phyloP scores from a whole-genome alignment of 208 protist genomes.

The Crithidia sp. region DNA sequence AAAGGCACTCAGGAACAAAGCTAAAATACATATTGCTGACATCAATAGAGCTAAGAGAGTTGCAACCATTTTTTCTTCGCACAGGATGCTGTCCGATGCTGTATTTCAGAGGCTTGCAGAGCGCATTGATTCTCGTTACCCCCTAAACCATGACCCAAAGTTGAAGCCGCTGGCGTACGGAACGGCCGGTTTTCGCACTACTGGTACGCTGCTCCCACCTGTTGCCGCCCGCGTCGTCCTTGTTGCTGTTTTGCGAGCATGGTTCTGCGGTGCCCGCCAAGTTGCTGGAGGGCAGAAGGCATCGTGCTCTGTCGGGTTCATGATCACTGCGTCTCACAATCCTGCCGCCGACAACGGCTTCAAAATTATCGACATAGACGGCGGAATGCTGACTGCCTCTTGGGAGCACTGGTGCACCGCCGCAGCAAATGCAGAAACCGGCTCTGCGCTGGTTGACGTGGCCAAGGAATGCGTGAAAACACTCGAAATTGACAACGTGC shows the following conservation, averaged over 20 bases:
- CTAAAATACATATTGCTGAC: too few relatives aligned
- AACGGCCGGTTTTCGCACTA: constrained; percentile 81
- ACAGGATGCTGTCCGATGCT: constrained; percentile 20
- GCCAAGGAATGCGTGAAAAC: constrained; percentile 40
- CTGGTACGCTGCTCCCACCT: constrained; percentile 44
- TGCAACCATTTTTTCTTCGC: constrained; percentile 7
- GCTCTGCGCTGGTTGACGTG: constrained; percentile 48
- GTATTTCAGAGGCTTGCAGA: constrained; percentile 23
- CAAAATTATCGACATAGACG: constrained; percentile 87
- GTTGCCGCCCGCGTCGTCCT: constrained; percentile 67
- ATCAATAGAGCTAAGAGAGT: background rate
- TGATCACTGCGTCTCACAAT: constrained; percentile 92
- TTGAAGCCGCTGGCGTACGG: constrained; percentile 56
- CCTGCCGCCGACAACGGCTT: constrained; percentile 84
- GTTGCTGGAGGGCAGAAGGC: background rate
- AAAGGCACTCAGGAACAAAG: too few relatives aligned
- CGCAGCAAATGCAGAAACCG: constrained; percentile 59
- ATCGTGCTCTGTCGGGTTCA: constrained; percentile 56
- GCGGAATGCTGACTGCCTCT: constrained; percentile 66
- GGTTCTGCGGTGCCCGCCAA: constrained; percentile 30
- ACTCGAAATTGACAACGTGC: background rate
- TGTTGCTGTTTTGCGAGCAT: constrained; percentile 62
- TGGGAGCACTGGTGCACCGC: constrained; percentile 76
- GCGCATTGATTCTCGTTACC: constrained; percentile 41
- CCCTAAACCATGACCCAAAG: constrained; percentile 46